These are phyloP conservation scores for Ploettnerulaceae sp. DNA, from an alignment of 2,329 filamentous ascomycete species.

Conservation along the genomic window DNA sequence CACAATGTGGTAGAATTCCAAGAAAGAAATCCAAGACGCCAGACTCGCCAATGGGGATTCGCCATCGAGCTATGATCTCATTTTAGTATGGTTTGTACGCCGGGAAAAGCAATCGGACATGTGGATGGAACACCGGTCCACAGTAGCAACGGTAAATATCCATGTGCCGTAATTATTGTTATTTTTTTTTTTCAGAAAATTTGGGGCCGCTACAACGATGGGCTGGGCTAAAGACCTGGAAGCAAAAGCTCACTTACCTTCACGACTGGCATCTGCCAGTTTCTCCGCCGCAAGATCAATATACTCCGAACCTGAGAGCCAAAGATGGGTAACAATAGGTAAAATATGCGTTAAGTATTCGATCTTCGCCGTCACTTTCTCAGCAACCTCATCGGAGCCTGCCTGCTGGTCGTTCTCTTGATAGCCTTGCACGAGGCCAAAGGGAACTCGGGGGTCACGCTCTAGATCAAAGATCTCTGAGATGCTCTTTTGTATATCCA, in stretches of 20 bases:
- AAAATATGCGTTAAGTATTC: neutral
- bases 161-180: too few relatives aligned
- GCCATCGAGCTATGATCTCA: neutral
- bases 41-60: neutral
- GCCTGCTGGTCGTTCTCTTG: too few relatives aligned
- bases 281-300: neutral
- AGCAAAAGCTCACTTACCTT: too few relatives aligned
- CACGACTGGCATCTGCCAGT: slow-evolving; percentile 1
- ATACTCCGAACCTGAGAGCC: neutral
- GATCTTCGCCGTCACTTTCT: neutral
- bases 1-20: neutral
- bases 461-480: neutral
- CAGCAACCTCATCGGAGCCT: neutral
- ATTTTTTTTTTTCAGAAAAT: too few relatives aligned
- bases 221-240: too few relatives aligned
- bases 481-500: neutral
- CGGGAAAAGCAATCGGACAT: too few relatives aligned
- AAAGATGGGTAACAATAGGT: neutral
- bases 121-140: too few relatives aligned
- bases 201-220: too few relatives aligned
- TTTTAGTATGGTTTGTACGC: neutral
- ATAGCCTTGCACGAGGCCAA: neutral
- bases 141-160: too few relatives aligned
- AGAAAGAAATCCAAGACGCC: neutral
- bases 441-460: neutral